A percentile compares a stretch with the other conserved stretches of the same genome.
Evolutionary conservation across 2,329 filamentous ascomycete genomes (phyloP).

Genomic region (Aureobasidium sp.): DNA sequence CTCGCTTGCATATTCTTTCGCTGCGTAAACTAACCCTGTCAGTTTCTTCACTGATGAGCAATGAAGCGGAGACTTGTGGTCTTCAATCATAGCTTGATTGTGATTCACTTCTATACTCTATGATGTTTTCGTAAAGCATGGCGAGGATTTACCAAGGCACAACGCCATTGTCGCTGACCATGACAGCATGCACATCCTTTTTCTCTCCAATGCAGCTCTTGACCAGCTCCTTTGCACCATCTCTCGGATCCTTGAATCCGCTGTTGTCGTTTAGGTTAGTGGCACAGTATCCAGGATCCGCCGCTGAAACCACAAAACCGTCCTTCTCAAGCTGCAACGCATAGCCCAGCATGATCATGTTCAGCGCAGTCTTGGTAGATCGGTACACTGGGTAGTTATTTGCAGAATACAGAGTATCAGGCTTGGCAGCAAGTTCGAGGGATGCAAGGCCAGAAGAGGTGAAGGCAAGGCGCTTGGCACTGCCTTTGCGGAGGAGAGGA

Average conservation of each 20-base stretch:
- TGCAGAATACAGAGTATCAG: background rate
- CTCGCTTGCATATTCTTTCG: background rate
- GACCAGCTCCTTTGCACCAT: conserved; percentile 25
- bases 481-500: conserved; percentile 21
- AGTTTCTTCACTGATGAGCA: no score
- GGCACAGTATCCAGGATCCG: conserved; percentile 20
- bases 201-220: conserved; percentile 20
- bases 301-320: conserved; percentile 23
- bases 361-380: conserved; percentile 24
- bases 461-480: conserved; percentile 23
- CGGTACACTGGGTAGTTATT: conserved; percentile 21
- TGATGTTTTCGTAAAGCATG: background rate
- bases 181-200: conserved; percentile 22
- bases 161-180: conserved; percentile 22
- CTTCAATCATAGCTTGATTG: no score
- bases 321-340: conserved; percentile 1
- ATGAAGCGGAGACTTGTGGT: no score
- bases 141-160: conserved; percentile 21
- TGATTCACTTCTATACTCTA: background rate
- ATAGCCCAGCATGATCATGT: conserved; percentile 25
- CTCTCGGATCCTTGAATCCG: conserved; percentile 24
- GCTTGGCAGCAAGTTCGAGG: conserved; percentile 15
- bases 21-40: no score
- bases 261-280: conserved; percentile 24
- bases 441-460: conserved; percentile 22